Evolutionary conservation across 768 basidiomycete species (phyloP), one percentile per base, ranked within the genome.

Genomic region (Boletus patriciae): DNA sequence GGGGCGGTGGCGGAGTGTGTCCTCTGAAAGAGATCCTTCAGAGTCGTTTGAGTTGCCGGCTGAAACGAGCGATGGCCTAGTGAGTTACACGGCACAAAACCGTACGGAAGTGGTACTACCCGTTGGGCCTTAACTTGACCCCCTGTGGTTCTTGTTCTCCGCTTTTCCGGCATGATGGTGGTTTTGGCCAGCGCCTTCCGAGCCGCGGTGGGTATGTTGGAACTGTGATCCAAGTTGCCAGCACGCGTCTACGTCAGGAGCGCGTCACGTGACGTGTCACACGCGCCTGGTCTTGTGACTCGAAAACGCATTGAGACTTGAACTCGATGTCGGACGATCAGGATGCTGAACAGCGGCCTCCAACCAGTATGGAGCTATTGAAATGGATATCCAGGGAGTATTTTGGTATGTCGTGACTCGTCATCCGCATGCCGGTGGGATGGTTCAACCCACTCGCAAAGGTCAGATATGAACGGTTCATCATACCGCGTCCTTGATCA

Each of bases 401-500:
- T 49, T 62, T 65, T 15, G 74, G 73, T 68, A 41, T 46, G 65
- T 62, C 16, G 2, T 25, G 4, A 25, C 25, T 25, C 25, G 25
- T 9, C 11, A 9, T 36, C 25, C 37, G 38, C 52, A 19, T 21
- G 8, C 25, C 16, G 31, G 33, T 19, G 16, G 21, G 44, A 18
- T 54, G 13, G n/a, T n/a, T 18, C 44, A 53, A 29, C 52, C 11
- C 37, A 62, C 44, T 16, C 19, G 16, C 37, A 47, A 43, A 38
- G 36, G 27, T 23, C 53, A 89, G 87, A 83, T 55, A 68, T 86
- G 65, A 89, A 90, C 62, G 85, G 85, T 16, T 66, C 72, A 36
- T 71, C 76, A 25, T 75, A 81, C 51, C 77, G 81, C 40, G 70
- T 78, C 18, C 70, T 88, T 9, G 74, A 83, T 34, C 55, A 62